Conservation (phyloP, 495 filamentous ascomycete genomes). For the Penicillium silybi region DNA sequence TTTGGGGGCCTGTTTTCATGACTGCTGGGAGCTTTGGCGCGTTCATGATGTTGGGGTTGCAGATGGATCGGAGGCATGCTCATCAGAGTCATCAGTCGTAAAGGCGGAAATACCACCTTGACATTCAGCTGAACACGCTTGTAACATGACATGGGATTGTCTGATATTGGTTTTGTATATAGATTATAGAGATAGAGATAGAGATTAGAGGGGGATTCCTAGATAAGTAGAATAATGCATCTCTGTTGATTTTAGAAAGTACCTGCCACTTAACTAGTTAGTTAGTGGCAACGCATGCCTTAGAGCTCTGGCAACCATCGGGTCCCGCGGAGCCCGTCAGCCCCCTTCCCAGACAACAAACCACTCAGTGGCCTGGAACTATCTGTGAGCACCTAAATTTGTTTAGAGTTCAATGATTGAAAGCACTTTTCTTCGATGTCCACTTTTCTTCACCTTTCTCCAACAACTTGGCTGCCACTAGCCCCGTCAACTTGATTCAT, state of each 20-base stretch:
- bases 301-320: neutral
- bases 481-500: too few species aligned
- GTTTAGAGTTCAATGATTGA: neutral
- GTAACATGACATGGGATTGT: too few species aligned
- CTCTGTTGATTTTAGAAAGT: neutral
- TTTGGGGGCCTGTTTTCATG: slow-evolving; percentile 32
- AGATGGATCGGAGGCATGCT: slow-evolving; percentile 11
- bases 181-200: neutral
- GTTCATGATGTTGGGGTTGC: slow-evolving; percentile 14
- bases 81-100: too few species aligned
- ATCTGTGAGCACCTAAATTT: neutral
- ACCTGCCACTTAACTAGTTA: too few species aligned
- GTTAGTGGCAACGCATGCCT: too few species aligned
- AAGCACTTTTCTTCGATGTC: neutral
- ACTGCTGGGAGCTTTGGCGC: slow-evolving; percentile 18
- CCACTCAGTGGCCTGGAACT: neutral
- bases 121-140: too few species aligned
- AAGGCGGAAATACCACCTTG: too few species aligned
- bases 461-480: too few species aligned
- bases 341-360: neutral
- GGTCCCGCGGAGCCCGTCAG: neutral
- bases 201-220: neutral
- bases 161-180: neutral
- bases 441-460: too few species aligned
- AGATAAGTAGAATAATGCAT: neutral